A percentile compares a stretch with the other conserved stretches of the same genome.
Evolutionary conservation across 495 filamentous ascomycete species (phyloP).

Genomic region (Neurospora sp.): DNA sequence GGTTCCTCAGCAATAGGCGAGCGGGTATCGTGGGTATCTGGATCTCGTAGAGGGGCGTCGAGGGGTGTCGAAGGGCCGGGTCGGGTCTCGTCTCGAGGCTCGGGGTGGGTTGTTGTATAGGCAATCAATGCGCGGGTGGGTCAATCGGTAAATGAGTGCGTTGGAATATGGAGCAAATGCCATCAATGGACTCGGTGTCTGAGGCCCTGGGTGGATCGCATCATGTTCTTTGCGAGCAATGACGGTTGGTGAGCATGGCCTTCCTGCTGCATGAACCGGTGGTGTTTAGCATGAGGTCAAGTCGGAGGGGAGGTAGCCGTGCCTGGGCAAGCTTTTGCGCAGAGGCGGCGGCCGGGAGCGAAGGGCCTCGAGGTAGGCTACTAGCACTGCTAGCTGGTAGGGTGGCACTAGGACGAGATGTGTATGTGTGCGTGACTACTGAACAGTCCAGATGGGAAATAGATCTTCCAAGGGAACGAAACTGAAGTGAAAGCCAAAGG

Average conservation of each 20-base stretch:
- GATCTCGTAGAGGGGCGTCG: not conserved
- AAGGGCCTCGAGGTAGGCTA: not conserved
- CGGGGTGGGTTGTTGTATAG: not conserved
- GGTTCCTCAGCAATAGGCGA: constrained; percentile 4
- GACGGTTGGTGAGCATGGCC: constrained; percentile 6
- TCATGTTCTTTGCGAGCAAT: constrained; percentile 20
- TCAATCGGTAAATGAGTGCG: constrained; percentile 13
- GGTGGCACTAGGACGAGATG: not conserved
- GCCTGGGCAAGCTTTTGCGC: not conserved
- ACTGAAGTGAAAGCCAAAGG: not conserved
- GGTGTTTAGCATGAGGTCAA: constrained; percentile 23
- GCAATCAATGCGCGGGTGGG: constrained; percentile 18
- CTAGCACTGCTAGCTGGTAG: not conserved
- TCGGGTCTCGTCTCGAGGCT: not conserved
- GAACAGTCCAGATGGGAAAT: not conserved
- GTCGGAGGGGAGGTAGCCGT: not conserved
- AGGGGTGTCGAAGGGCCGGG: constrained; percentile 4
- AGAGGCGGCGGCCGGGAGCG: not conserved
- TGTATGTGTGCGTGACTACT: not conserved
- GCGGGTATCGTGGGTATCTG: constrained; percentile 2
- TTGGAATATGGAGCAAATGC: constrained; percentile 8
- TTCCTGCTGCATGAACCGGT: constrained; percentile 22
- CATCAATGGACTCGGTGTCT: constrained; percentile 31
- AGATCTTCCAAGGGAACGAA: not conserved
- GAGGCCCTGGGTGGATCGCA: constrained; percentile 30